Evolutionary conservation across 169 alveolate genomes (phyloP), one percentile per base, ranked within the genome.

Genomic region (Babesia microti): DNA sequence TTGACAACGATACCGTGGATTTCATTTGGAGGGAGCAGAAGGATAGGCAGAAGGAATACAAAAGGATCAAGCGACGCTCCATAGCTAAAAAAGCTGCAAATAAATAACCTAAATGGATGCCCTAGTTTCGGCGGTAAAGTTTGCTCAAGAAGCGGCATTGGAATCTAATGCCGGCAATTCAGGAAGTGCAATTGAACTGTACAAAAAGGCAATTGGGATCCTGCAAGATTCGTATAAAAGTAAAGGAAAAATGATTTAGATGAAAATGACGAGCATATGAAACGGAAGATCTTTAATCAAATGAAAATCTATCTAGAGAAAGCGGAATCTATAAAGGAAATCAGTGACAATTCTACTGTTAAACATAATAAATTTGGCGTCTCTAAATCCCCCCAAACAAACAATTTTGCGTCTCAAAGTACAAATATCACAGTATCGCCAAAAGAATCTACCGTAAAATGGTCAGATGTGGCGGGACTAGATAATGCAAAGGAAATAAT

Each of bases 381-480:
- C n/a, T n/a, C n/a, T n/a, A n/a, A n/a, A n/a, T n/a, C n/a, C n/a
- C n/a, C n/a, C n/a, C n/a, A n/a, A n/a, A n/a, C n/a, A n/a, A n/a
- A n/a, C n/a, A n/a, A n/a, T n/a, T n/a, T n/a, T n/a, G n/a, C n/a
- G n/a, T n/a, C n/a, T n/a, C n/a, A n/a, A n/a, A n/a, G n/a, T n/a
- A n/a, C n/a, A n/a, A n/a, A n/a, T n/a, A n/a, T n/a, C n/a, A 41
- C 53, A 43, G 43, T 68, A 34, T 39, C 71, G 24, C 29, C 49
- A 23, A 49, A 49, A 33, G 57, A 68, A 9, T 58, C 93, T 11
- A 88, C 87, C 70, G 91, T 93, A 3, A 85, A 81, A 58, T 93
- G 98, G 98, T 78, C 81, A 32, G 97, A 93, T 70, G 89, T 93
- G 0, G 92, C 95, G 28, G 98, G 98, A 4, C 84, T 91, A 41